Evolutionary conservation across 2,329 filamentous ascomycete genomes (phyloP).

Genomic region (Fragosphaeria purpurea): DNA sequence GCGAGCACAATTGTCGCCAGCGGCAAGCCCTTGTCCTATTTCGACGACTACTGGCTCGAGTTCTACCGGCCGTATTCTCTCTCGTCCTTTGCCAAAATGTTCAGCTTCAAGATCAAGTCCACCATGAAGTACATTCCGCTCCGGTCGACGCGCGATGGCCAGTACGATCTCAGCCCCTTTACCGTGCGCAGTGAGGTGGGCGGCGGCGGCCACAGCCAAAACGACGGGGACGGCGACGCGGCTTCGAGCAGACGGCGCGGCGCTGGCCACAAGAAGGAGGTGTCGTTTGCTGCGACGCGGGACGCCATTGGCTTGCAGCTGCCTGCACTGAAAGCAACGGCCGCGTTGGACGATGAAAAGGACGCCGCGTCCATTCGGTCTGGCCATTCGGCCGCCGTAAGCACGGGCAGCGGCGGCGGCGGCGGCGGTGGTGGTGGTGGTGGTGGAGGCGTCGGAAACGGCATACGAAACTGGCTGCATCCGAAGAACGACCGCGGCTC

Average conservation of each 20-base stretch:
- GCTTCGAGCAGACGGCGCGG: background rate
- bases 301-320: slow-evolving; percentile 20
- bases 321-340: slow-evolving; percentile 5
- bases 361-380: slow-evolving; percentile 28
- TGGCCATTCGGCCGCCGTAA: slow-evolving; percentile 20
- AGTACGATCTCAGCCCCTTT: slow-evolving; percentile 82
- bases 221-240: slow-evolving; percentile 75
- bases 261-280: slow-evolving; percentile 48
- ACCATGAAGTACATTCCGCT: slow-evolving; percentile 75
- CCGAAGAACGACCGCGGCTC: slow-evolving; percentile 11
- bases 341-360: background rate
- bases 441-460: slow-evolving; percentile 1
- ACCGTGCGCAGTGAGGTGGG: slow-evolving; percentile 54
- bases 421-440: background rate
- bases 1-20: slow-evolving; percentile 14
- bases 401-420: slow-evolving; percentile 8
- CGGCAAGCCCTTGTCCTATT: slow-evolving; percentile 45
- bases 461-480: slow-evolving; percentile 9
- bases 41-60: slow-evolving; percentile 95
- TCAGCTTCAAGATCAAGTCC: slow-evolving; percentile 84
- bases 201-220: background rate
- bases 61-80: slow-evolving; percentile 86
- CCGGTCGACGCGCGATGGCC: slow-evolving; percentile 59
- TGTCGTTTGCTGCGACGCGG: slow-evolving; percentile 57
- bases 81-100: slow-evolving; percentile 86